Conservation (phyloP, 306 rosid species). For the Vicia faba region DNA sequence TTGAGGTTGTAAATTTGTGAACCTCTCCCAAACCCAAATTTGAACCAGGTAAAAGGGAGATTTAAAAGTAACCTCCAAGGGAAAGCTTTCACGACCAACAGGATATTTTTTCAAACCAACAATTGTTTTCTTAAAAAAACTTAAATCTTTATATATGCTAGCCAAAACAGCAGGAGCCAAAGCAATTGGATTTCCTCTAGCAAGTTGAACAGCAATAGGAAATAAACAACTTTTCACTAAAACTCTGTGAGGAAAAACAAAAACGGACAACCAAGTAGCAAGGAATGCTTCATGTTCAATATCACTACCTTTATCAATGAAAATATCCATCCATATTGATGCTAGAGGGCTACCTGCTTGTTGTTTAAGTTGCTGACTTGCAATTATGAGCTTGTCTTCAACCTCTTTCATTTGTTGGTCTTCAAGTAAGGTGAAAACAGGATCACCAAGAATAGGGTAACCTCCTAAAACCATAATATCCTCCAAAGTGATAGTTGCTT, state of each 20-base stretch:
- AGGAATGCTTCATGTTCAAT: slow-evolving; percentile 48
- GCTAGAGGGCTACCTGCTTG: not conserved
- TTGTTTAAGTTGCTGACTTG: slow-evolving; percentile 7
- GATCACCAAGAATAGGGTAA: no score
- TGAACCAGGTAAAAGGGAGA: slow-evolving; percentile 64
- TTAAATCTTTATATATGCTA: no score
- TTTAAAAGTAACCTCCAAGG: slow-evolving; percentile 14
- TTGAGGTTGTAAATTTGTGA: slow-evolving; percentile 42
- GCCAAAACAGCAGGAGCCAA: no score
- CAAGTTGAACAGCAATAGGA: slow-evolving; percentile 15
- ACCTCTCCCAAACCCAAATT: slow-evolving; percentile 68
- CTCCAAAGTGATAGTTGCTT: no score
- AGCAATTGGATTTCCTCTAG: no score
- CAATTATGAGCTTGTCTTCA: not conserved
- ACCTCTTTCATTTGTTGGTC: no score
- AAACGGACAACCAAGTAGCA: no score
- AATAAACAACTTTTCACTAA: slow-evolving; percentile 16
- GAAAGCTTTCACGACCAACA: no score
- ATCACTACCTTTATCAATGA: slow-evolving; percentile 1
- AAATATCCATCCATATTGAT: slow-evolving; percentile 33
- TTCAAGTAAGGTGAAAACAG: no score
- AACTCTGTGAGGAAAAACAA: slow-evolving; percentile 23
- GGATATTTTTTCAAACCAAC: no score
- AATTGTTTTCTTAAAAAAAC: no score
- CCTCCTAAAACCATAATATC: no score